Conservation (phyloP, 108 stramenopile genomes). For the Fistulifera solaris region DNA sequence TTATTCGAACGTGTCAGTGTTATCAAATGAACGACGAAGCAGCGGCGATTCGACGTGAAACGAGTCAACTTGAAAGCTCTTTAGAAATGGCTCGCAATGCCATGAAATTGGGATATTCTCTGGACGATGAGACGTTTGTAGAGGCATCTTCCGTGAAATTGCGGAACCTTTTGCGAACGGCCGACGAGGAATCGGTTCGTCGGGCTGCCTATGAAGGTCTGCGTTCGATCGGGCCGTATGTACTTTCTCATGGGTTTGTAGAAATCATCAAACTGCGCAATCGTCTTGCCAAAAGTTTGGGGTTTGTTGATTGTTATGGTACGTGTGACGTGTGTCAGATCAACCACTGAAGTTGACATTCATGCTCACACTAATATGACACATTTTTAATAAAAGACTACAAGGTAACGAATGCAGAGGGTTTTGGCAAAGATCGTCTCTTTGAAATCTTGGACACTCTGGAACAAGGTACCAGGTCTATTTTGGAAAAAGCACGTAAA, state of each 20-base stretch:
- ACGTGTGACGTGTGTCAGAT: too few species aligned
- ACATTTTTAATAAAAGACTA: too few species aligned
- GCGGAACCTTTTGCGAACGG: slow-evolving; percentile 38
- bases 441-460: slow-evolving; percentile 63
- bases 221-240: slow-evolving; percentile 49
- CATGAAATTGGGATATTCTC: slow-evolving; percentile 33
- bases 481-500: slow-evolving; percentile 43
- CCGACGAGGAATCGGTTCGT: slow-evolving; percentile 38
- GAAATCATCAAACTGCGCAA: slow-evolving; percentile 62
- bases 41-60: slow-evolving; percentile 34
- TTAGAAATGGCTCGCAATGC: slow-evolving; percentile 45
- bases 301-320: slow-evolving; percentile 47
- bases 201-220: slow-evolving; percentile 60
- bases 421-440: slow-evolving; percentile 47
- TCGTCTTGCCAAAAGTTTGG: slow-evolving; percentile 37
- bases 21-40: slow-evolving; percentile 48
- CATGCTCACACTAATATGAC: too few species aligned
- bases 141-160: slow-evolving; percentile 48
- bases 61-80: slow-evolving; percentile 41
- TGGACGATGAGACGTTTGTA: slow-evolving; percentile 31
- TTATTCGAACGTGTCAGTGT: slow-evolving; percentile 42
- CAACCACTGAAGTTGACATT: too few species aligned
- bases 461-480: slow-evolving; percentile 43
- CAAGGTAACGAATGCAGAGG: slow-evolving; percentile 63
- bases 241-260: slow-evolving; percentile 53